phyloP scores from a whole-genome alignment of 306 rosid genomes.

The Sophora flavescens region DNA sequence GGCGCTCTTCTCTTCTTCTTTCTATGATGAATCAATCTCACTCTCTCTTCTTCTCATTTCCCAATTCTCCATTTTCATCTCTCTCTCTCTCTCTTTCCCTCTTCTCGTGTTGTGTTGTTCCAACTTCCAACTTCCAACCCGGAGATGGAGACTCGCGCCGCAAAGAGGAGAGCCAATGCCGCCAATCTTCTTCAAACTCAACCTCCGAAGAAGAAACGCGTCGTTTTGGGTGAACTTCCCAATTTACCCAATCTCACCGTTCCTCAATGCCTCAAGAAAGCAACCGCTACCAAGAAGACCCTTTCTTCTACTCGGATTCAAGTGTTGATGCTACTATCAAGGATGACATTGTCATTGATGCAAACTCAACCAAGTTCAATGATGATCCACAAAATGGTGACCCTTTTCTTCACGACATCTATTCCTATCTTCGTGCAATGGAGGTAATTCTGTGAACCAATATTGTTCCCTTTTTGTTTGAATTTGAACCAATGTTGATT shows the following conservation, averaged over 20 bases:
- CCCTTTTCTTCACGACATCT: slow-evolving; percentile 60
- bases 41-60: background rate
- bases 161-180: slow-evolving; percentile 55
- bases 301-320: background rate
- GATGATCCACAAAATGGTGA: slow-evolving; percentile 57
- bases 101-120: background rate
- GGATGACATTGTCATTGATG: no score
- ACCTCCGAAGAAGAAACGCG: slow-evolving; percentile 55
- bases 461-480: background rate
- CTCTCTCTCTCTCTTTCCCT: background rate
- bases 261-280: slow-evolving; percentile 43
- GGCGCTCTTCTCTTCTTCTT: background rate
- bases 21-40: background rate
- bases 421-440: slow-evolving; percentile 56
- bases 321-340: no score
- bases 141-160: slow-evolving; percentile 62
- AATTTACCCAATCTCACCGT: slow-evolving; percentile 48
- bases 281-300: background rate
- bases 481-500: background rate
- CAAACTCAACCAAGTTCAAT: slow-evolving; percentile 20
- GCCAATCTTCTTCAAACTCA: slow-evolving; percentile 35
- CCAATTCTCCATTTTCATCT: background rate
- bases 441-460: slow-evolving; percentile 57
- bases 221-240: slow-evolving; percentile 69
- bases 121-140: no score